Percentiles rank a stretch among this genome's conserved stretches.
Evolutionary conservation across 768 basidiomycete species (phyloP).

Genomic region (Tylopilus cervinicoccineus): DNA sequence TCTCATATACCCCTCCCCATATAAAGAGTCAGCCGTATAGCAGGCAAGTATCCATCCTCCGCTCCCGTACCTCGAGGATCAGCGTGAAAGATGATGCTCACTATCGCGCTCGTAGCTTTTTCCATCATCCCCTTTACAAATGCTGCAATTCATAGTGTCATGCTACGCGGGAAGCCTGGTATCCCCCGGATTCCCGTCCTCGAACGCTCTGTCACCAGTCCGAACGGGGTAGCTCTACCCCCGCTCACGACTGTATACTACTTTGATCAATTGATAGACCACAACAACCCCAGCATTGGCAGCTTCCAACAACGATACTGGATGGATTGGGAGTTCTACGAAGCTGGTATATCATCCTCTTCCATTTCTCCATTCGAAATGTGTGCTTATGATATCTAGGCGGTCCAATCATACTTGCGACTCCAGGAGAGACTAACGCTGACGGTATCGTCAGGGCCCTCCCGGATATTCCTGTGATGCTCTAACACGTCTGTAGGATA

Average conservation of each 20-base stretch:
- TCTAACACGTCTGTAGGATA: no score
- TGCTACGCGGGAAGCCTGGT: slow-evolving; percentile 17
- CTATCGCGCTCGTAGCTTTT: slow-evolving; percentile 6
- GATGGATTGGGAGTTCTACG: slow-evolving; percentile 62
- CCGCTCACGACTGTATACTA: slow-evolving; percentile 26
- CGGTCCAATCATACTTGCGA: no score
- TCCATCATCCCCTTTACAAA: slow-evolving; percentile 10
- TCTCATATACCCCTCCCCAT: slow-evolving; percentile 3
- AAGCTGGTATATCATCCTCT: slow-evolving; percentile 38
- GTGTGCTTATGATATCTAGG: no score
- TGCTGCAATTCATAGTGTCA: slow-evolving; percentile 19
- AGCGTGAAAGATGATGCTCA: slow-evolving; percentile 28
- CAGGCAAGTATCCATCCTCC: background rate
- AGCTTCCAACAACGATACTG: slow-evolving; percentile 78
- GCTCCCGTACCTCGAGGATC: background rate
- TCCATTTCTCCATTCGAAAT: background rate
- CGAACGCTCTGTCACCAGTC: slow-evolving; percentile 9
- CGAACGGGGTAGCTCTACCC: slow-evolving; percentile 26
- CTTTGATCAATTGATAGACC: slow-evolving; percentile 38
- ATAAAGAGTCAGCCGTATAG: slow-evolving; percentile 3
- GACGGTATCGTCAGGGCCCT: no score
- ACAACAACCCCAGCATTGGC: slow-evolving; percentile 53
- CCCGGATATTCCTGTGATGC: no score
- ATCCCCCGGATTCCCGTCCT: slow-evolving; percentile 13
- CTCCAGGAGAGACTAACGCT: no score